Conservation (phyloP, 164 flowering plant species). For the Saururus chinensis region DNA sequence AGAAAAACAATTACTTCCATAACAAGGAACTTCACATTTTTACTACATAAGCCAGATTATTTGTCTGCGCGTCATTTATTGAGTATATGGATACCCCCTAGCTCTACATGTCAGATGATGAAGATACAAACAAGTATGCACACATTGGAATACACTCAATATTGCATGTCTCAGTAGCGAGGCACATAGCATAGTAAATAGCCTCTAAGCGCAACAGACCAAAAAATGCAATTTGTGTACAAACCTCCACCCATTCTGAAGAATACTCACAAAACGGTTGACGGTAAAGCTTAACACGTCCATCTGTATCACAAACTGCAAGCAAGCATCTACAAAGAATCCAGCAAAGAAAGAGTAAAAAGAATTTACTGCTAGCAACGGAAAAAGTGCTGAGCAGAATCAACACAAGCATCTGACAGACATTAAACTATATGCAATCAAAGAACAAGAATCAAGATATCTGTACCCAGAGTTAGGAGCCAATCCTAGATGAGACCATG, state of each 20-base stretch:
- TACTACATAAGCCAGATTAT: not conserved
- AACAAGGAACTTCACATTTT: not conserved
- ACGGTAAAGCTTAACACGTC: slow-evolving; percentile 71
- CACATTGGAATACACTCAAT: too few species aligned
- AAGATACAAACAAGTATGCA: too few species aligned
- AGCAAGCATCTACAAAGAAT: slow-evolving; percentile 66
- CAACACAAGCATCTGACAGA: too few species aligned
- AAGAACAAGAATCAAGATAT: not conserved
- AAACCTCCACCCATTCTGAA: slow-evolving; percentile 89
- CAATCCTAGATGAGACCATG: slow-evolving; percentile 83
- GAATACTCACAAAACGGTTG: slow-evolving; percentile 59
- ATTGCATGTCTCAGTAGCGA: too few species aligned
- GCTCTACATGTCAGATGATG: too few species aligned
- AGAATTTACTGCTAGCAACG: not conserved
- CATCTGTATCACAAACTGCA: slow-evolving; percentile 82
- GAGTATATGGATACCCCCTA: too few species aligned
- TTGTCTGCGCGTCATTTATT: not conserved
- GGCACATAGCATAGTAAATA: too few species aligned
- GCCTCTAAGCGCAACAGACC: not conserved
- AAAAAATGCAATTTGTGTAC: slow-evolving; percentile 1
- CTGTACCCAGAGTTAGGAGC: slow-evolving; percentile 59
- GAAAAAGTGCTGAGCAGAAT: not conserved
- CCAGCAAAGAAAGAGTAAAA: slow-evolving; percentile 2
- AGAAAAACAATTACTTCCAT: not conserved
- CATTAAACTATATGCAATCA: not conserved